These are phyloP conservation scores for Pleurotus tuber-regium DNA, from an alignment of 768 basidiomycete genomes.

Conservation along the genomic window DNA sequence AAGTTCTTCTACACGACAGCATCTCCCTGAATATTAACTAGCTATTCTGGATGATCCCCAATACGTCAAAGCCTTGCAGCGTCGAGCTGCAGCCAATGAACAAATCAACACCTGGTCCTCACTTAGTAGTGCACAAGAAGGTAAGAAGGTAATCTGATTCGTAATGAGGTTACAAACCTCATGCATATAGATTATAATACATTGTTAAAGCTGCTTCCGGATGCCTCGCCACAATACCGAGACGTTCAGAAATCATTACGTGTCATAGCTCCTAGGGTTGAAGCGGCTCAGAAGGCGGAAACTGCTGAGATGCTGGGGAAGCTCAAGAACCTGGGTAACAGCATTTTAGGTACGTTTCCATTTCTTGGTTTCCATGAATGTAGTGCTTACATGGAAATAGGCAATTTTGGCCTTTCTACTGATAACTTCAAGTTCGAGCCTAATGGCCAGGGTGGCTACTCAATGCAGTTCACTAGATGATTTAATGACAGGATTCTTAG, in stretches of 20 bases:
- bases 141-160: slow-evolving; percentile 33
- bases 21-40: slow-evolving; percentile 26
- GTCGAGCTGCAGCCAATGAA: slow-evolving; percentile 88
- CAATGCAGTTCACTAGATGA: slow-evolving; percentile 77
- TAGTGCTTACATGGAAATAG: slow-evolving; percentile 32
- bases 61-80: slow-evolving; percentile 85
- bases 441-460: slow-evolving; percentile 94
- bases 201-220: slow-evolving; percentile 63
- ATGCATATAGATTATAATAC: slow-evolving; percentile 67
- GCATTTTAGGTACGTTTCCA: slow-evolving; percentile 63
- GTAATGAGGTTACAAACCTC: background rate
- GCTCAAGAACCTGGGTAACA: slow-evolving; percentile 90
- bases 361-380: background rate
- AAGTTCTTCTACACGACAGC: slow-evolving; percentile 1
- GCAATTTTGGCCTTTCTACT: slow-evolving; percentile 91
- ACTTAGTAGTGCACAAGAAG: slow-evolving; percentile 80
- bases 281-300: slow-evolving; percentile 79
- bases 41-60: slow-evolving; percentile 83
- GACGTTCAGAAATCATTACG: slow-evolving; percentile 49
- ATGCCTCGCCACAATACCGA: slow-evolving; percentile 46
- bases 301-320: slow-evolving; percentile 91
- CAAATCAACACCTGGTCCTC: slow-evolving; percentile 80
- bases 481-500: no score
- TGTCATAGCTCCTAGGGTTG: slow-evolving; percentile 63
- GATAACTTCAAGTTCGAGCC: slow-evolving; percentile 97